These are phyloP conservation scores for Xerophyta viscosa DNA, from an alignment of 106 monocot species.

Conservation along the genomic window DNA sequence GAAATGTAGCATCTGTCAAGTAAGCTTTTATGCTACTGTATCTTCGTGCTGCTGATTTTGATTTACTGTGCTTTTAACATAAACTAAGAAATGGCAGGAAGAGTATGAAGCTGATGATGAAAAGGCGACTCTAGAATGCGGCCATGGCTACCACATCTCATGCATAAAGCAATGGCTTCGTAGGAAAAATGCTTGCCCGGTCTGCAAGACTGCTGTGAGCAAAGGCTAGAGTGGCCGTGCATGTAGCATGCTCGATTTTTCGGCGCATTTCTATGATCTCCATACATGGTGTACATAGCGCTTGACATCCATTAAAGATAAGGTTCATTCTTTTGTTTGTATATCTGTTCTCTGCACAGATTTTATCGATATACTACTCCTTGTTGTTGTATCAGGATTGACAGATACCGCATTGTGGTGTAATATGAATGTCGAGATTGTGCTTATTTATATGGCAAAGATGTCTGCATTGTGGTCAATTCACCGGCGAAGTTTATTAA, in stretches of 20 bases:
- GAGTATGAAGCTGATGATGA: conserved; percentile 82
- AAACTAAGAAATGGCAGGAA: conserved; percentile 35
- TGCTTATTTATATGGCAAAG: too few relatives aligned
- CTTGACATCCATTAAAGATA: too few relatives aligned
- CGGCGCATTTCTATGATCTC: neutral
- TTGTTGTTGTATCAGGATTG: too few relatives aligned
- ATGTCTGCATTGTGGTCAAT: too few relatives aligned
- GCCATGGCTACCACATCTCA: conserved; percentile 65
- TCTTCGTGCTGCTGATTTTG: neutral
- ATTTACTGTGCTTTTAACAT: neutral
- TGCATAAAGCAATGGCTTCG: conserved; percentile 96
- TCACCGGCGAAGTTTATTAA: too few relatives aligned
- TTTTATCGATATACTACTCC: too few relatives aligned
- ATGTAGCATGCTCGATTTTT: too few relatives aligned
- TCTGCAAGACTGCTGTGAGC: conserved; percentile 71
- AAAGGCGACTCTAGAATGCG: conserved; percentile 68
- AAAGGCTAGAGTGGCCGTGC: conserved; percentile 12
- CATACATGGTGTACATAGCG: too few relatives aligned
- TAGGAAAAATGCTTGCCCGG: conserved; percentile 87
- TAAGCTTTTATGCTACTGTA: conserved; percentile 25
- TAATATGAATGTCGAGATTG: too few relatives aligned
- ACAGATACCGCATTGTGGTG: too few relatives aligned
- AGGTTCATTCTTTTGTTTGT: too few relatives aligned
- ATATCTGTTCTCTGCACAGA: too few relatives aligned
- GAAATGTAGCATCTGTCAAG: conserved; percentile 95